Evolutionary conservation across 257 asterid species (phyloP).

Genomic region (Plectranthus barbatus): DNA sequence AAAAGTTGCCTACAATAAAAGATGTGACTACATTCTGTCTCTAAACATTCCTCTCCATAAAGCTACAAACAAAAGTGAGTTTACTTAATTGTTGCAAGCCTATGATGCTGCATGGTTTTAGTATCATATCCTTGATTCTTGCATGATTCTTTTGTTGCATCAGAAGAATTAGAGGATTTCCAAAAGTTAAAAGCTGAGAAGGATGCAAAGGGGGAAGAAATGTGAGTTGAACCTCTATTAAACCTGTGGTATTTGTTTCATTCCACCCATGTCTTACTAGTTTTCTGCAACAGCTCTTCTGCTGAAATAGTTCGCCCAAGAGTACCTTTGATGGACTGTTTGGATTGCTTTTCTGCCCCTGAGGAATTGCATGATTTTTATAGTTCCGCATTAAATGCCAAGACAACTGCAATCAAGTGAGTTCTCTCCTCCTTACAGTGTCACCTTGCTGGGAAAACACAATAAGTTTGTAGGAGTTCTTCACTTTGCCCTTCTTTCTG

Average conservation of each 20-base stretch:
- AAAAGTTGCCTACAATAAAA: conserved; percentile 78
- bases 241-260: neutral
- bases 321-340: conserved; percentile 75
- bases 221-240: conserved; percentile 49
- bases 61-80: conserved; percentile 85
- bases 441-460: neutral
- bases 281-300: conserved; percentile 44
- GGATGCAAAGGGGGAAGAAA: conserved; percentile 61
- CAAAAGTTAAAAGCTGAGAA: conserved; percentile 62
- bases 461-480: neutral
- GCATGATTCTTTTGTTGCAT: neutral
- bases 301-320: conserved; percentile 91
- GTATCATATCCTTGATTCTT: conserved; percentile 15
- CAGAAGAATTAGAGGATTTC: conserved; percentile 77
- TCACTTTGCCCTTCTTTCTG: neutral
- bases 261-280: conserved; percentile 11
- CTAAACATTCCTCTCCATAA: conserved; percentile 79
- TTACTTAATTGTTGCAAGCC: conserved; percentile 5
- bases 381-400: conserved; percentile 70
- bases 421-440: conserved; percentile 17
- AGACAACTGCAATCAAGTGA: conserved; percentile 86
- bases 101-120: neutral
- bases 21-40: conserved; percentile 76
- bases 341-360: conserved; percentile 73
- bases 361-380: conserved; percentile 88